Evolutionary conservation across 257 asterid species (phyloP).

Genomic region (Galeopsis tetrahit): DNA sequence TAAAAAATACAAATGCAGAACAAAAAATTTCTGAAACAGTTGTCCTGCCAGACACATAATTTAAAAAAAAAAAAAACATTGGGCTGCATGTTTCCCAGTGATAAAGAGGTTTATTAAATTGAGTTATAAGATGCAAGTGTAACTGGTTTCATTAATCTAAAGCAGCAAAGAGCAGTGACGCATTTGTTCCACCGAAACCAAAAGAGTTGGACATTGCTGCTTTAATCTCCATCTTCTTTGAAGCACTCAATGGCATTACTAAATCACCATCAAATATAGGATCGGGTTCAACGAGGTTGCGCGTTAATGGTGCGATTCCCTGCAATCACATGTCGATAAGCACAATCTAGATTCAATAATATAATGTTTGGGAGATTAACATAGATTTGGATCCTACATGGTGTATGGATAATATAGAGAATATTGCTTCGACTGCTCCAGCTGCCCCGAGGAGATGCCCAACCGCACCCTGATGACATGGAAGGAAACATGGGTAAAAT

Average conservation of each 20-base stretch:
- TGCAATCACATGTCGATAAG: slow-evolving; percentile 37
- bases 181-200: slow-evolving; percentile 97
- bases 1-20: no score
- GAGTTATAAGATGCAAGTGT: no score
- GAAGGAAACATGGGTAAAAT: not conserved
- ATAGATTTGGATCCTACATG: slow-evolving; percentile 53
- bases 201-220: slow-evolving; percentile 93
- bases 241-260: slow-evolving; percentile 66
- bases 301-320: slow-evolving; percentile 86
- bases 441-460: slow-evolving; percentile 99
- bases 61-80: no score
- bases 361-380: not conserved
- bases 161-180: slow-evolving; percentile 77
- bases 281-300: slow-evolving; percentile 74
- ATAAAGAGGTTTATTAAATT: no score
- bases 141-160: slow-evolving; percentile 27
- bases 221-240: slow-evolving; percentile 71
- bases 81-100: no score
- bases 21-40: no score
- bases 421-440: slow-evolving; percentile 95
- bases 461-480: slow-evolving; percentile 68
- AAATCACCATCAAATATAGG: slow-evolving; percentile 66
- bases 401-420: slow-evolving; percentile 74
- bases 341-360: not conserved
- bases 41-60: no score